Percentiles rank a stretch among this genome's conserved stretches.
These are phyloP conservation scores for Hyaloscypha finlandica DNA, from an alignment of 495 filamentous ascomycete species.

Conservation along the genomic window DNA sequence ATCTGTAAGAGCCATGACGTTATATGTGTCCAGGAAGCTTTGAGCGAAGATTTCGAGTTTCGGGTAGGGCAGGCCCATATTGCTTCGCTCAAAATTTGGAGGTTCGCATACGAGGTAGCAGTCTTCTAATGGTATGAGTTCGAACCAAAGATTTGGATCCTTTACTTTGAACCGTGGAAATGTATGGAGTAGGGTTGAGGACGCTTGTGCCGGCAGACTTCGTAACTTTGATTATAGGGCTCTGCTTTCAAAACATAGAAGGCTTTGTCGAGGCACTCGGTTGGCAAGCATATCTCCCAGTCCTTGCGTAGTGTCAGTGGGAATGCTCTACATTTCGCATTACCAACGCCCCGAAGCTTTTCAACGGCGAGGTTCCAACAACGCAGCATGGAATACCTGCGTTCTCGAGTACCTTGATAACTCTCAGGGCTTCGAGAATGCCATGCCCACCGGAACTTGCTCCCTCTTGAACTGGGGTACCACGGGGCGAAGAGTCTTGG, in stretches of 20 bases:
- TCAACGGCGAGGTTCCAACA: background rate
- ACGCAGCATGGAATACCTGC: background rate
- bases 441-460: background rate
- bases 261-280: background rate
- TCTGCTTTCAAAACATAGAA: background rate
- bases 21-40: background rate
- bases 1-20: background rate
- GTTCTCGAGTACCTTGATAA: background rate
- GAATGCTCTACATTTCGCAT: background rate
- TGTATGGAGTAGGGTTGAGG: background rate
- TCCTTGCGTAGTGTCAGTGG: background rate
- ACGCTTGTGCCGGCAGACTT: background rate
- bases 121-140: background rate
- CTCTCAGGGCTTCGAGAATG: background rate
- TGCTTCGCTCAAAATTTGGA: background rate
- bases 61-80: background rate
- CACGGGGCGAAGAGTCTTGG: too few species aligned
- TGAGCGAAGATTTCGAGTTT: background rate
- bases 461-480: too few species aligned
- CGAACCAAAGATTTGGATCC: background rate
- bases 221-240: background rate
- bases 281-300: background rate
- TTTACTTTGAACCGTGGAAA: background rate
- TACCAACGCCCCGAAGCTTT: background rate
- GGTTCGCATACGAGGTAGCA: background rate